Percentiles rank a stretch among this genome's conserved stretches.
phyloP scores from a whole-genome alignment of 768 basidiomycete species.

The Epithele typhae region DNA sequence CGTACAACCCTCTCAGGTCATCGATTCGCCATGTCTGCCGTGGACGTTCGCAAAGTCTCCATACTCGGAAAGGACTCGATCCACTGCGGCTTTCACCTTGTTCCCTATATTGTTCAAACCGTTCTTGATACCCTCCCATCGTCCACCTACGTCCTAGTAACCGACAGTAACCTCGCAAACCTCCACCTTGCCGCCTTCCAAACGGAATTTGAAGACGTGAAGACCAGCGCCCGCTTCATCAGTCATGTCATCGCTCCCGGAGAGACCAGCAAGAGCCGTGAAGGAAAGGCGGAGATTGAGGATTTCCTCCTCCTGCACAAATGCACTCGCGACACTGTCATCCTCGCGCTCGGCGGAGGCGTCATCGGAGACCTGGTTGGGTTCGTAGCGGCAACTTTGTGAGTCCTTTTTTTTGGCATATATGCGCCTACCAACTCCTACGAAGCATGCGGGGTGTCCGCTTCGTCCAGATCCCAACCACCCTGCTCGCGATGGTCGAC shows the following conservation, averaged over 20 bases:
- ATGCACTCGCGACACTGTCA: conserved; percentile 90
- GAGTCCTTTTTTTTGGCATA: conserved; percentile 29
- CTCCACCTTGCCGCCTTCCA: conserved; percentile 72
- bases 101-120: conserved; percentile 78
- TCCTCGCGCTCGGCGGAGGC: conserved; percentile 92
- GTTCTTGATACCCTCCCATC: conserved; percentile 68
- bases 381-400: conserved; percentile 97
- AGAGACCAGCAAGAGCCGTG: conserved; percentile 87
- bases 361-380: conserved; percentile 97
- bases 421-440: conserved; percentile 8
- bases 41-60: conserved; percentile 71
- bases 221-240: conserved; percentile 59
- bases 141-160: conserved; percentile 87
- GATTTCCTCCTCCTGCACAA: conserved; percentile 85
- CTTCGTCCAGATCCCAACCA: conserved; percentile 95
- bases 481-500: conserved; percentile 97
- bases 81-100: conserved; percentile 91
- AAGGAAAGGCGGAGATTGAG: conserved; percentile 90
- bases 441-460: conserved; percentile 93
- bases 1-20: too few relatives aligned
- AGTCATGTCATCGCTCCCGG: conserved; percentile 81
- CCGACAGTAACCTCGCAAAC: conserved; percentile 85
- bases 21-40: conserved; percentile 12
- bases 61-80: conserved; percentile 86
- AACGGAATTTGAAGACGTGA: conserved; percentile 48